Base-by-base conservation (phyloP, 2,329 filamentous ascomycete genomes). In the Sarocladium oryzae region DNA sequence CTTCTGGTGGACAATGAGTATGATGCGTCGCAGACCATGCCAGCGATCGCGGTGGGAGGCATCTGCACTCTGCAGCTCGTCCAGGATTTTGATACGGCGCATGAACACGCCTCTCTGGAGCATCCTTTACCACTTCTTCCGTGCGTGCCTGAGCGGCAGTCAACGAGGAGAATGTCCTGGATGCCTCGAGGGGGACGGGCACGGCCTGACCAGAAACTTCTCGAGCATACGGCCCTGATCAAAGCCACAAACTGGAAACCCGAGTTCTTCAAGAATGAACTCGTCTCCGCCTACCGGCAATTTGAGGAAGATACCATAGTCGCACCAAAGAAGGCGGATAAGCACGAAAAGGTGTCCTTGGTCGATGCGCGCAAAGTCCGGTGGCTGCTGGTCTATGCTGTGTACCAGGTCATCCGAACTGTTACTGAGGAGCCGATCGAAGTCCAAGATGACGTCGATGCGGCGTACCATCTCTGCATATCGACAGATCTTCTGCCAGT, bases 331-430 rank as follows among this genome's bases (percentile, higher is more conserved):
- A 82, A 77, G 54, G 68, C 70, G 1, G 79, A 85, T 53, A 81
- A 79, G 52, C 54, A 64, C 5, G 78, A 82, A 32, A 82, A 79
- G 59, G 60, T 70, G 2, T 66, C 66, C 0, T 68, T 81, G 10
- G 71, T 76, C 8, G 88, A 92, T 56, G 86, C 81, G 1, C 81
- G 88, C 36, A 91, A 89, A 64, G 78, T 90, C 15, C 77, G 88
- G 35, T 93, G 88, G 88, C 79, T 91, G 26, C 63, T 91, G 32
- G 76, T 92, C 6, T 92, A 92, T 59, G 77, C 82, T 16, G 76
- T 82, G 3, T 77, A 89, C 52, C 88, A 93, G 62, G 84, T 82
- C n/a, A 74, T 93, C 1, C 75, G 78, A 9, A 80, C 79, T 50
- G 82, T 82, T 33, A 84, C 81, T 1, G 70, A 77, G 30, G 71